Base-by-base conservation (phyloP, 2,329 filamentous ascomycete genomes). In the Exophiala mesophila region DNA sequence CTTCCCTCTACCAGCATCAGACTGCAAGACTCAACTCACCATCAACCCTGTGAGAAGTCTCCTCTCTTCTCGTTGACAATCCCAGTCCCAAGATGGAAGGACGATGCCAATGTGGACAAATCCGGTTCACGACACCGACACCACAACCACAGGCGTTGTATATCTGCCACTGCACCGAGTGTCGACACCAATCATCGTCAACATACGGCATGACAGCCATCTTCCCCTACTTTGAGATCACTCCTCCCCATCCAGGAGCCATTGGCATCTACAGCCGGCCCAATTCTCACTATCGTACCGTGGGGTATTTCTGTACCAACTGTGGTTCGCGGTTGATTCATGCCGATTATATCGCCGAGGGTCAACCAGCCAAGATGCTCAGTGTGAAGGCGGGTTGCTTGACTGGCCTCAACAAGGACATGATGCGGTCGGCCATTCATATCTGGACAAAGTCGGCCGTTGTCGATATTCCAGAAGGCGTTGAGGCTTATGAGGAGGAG, bases 121-220 rank as follows among this genome's bases (percentile, higher is more conserved):
- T 85, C 42, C 57, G 60, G 28, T 85, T 85, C 67, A 74, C 68
- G 50, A 83, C 80, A 26, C 80, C 82, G 1, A 63, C 74, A 1
- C 60, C 70, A 3, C 67, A 73, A 44, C 82, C 82, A 0, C 64
- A 82, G 32, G 74, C 73, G n/a, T 64, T 85, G 36, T 85, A 82
- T 61, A 78, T 85, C 58, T 86, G 82, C 64, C 83, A 85, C 64
- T 86, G 83, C 62, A 48, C 40, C 5, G 74, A 81, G 59, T 86
- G 82, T 61, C 74, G 76, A 34, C 45, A 48, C 16, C 45, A 48
- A 23, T 48, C 45, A 13, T 41, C 76, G 41, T 81, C 78, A 5
- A 79, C 82, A 1, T 85, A 82, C 62, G 81, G 81, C 20, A 76
- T 80, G 24, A 81, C 78, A 26, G 81, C 82, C 53, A 83, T 84